Evolutionary conservation across 129 eudicot species (phyloP), one percentile per base, ranked within the genome.

Genomic region (Glebionis coronaria): DNA sequence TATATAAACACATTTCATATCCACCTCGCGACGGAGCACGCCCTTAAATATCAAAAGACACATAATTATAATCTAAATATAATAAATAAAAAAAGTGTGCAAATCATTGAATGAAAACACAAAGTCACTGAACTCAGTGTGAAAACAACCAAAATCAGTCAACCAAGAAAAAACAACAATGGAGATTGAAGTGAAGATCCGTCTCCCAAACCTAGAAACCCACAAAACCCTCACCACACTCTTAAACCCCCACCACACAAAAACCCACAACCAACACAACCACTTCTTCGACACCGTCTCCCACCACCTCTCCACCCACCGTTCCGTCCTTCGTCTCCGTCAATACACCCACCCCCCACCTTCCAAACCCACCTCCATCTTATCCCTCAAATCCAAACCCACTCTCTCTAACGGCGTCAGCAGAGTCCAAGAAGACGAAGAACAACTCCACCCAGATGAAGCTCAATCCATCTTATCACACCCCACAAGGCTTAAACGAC

Each of bases 381-480:
- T 81, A 27, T 77, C 70, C 29, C 90, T 93, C 65, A 93, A 93
- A 65, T 95, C 91, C 0, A 88, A 89, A 64, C 86, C 95, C 0
- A 79, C 79, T 5, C 54, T 93, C 0, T 57, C 72, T 0, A 45
- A 88, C 65, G 98, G 98, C 1, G 84, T 93, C 12, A 93, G 98
- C 65, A 73, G 97, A 13, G 97, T 88, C 7, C 90, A 84, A 79
- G 98, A 88, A 49, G 96, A 93, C 46, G 96, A 88, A 79, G 98
- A 93, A 63, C 92, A 93, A 18, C 18, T 93, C 28, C 90, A 88
- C 55, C 83, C 86, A 1, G 20, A 35, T 12, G 23, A 79, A 4
- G 97, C 88, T 15, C 73, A 76, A 13, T 76, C 61, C 8, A 84
- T 90, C 9, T 58, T 78, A n/a, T 58, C 76, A 8, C 75, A 88